Evolutionary conservation across 1,284 basidiomycete genomes (phyloP).

Genomic region (Volvariella surrecta): DNA sequence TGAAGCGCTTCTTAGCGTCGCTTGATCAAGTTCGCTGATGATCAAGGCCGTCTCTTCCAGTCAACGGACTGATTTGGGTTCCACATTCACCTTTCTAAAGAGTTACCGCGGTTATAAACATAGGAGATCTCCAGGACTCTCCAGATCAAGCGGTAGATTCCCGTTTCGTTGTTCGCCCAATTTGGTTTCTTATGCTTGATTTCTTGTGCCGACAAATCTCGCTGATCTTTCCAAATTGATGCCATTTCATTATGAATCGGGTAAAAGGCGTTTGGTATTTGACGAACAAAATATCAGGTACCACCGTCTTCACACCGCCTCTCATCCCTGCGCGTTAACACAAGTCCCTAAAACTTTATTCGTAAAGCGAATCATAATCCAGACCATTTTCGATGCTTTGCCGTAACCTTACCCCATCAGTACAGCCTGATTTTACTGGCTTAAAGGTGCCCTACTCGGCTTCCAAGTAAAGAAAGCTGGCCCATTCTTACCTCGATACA

Average conservation of each 20-base stretch:
- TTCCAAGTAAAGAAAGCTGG: slow-evolving; percentile 22
- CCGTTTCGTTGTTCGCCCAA: too few species aligned
- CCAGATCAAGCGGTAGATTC: too few species aligned
- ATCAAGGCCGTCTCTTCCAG: too few species aligned
- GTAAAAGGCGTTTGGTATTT: not conserved
- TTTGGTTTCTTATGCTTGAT: too few species aligned
- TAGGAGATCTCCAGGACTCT: too few species aligned
- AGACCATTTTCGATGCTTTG: slow-evolving; percentile 22
- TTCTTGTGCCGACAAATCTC: not conserved
- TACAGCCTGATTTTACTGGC: slow-evolving; percentile 21
- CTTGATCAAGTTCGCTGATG: too few species aligned
- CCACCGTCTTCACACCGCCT: slow-evolving; percentile 20
- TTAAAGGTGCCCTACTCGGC: slow-evolving; percentile 18
- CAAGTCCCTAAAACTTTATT: slow-evolving; percentile 42
- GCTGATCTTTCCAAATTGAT: not conserved
- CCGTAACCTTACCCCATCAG: slow-evolving; percentile 34
- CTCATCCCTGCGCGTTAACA: slow-evolving; percentile 22
- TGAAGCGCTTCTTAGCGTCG: too few species aligned
- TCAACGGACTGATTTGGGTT: too few species aligned
- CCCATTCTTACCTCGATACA: slow-evolving; percentile 11
- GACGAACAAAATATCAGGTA: slow-evolving; percentile 16
- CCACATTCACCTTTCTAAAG: too few species aligned
- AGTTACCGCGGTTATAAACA: too few species aligned
- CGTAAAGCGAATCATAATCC: slow-evolving; percentile 23
- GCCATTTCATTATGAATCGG: slow-evolving; percentile 2